Conservation (phyloP, 2,329 filamentous ascomycete species). For the Graphilbum sp. region DNA sequence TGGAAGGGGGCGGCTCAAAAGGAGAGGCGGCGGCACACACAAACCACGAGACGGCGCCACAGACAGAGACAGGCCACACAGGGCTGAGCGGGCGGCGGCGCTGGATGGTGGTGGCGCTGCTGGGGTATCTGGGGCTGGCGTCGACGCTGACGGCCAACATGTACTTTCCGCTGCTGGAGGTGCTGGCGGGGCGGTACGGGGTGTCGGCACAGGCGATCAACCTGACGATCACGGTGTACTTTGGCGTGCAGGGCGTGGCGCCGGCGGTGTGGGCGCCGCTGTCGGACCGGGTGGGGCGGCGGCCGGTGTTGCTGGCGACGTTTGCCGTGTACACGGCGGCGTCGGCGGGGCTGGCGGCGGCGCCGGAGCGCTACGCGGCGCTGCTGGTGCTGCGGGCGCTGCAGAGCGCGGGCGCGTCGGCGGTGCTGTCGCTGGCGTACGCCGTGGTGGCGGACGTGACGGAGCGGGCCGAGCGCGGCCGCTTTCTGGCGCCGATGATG, state of each 20-base stretch:
- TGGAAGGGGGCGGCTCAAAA: too few relatives aligned
- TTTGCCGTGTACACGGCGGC: too few relatives aligned
- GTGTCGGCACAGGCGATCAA: conserved; percentile 17
- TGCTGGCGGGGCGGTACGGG: conserved; percentile 12
- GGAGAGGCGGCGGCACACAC: too few relatives aligned
- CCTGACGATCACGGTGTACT: conserved; percentile 28
- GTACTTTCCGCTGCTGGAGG: conserved; percentile 26
- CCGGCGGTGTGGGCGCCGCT: conserved; percentile 31
- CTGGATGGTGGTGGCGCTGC: not conserved
- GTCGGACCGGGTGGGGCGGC: conserved; percentile 28
- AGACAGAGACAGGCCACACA: not conserved
- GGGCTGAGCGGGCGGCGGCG: not conserved
- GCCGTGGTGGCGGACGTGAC: conserved; percentile 18
- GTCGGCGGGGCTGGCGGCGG: too few relatives aligned
- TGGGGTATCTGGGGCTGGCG: not conserved
- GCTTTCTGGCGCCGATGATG: conserved; percentile 9
- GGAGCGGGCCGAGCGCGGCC: conserved; percentile 13
- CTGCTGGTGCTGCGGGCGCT: conserved; percentile 28
- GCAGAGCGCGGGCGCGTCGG: conserved; percentile 30
- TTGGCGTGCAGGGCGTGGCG: conserved; percentile 32
- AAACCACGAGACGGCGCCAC: too few relatives aligned
- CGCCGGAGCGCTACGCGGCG: conserved; percentile 18
- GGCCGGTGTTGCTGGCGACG: conserved; percentile 21
- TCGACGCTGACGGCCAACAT: conserved; percentile 24
- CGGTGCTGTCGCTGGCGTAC: conserved; percentile 29